A percentile compares a stretch with the other conserved stretches of the same genome.
Evolutionary conservation across 1,284 basidiomycete species (phyloP).

Genomic region (Microstroma glucosiphilum): DNA sequence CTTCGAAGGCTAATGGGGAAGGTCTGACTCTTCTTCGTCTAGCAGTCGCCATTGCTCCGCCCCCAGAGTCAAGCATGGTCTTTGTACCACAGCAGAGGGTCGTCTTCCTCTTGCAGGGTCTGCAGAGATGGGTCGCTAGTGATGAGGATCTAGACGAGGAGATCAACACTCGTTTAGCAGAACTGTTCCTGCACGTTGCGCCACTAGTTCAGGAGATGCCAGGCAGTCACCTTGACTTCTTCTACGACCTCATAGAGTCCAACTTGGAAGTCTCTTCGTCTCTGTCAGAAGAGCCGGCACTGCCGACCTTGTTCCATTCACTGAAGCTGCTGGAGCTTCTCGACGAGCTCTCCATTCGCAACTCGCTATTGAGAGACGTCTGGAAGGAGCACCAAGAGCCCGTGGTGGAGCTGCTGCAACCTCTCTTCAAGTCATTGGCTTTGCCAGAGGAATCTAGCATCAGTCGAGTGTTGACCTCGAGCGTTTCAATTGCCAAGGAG

Average conservation of each 20-base stretch:
- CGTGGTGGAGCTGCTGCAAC: conserved; percentile 60
- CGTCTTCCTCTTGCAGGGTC: conserved; percentile 79
- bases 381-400: conserved; percentile 63
- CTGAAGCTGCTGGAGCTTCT: conserved; percentile 65
- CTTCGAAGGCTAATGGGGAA: conserved; percentile 61
- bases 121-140: conserved; percentile 74
- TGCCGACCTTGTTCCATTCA: conserved; percentile 65
- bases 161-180: conserved; percentile 68
- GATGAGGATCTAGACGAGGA: conserved; percentile 66
- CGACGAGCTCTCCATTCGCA: conserved; percentile 65
- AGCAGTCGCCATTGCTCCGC: conserved; percentile 71
- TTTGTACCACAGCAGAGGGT: conserved; percentile 72
- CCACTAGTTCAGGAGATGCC: conserved; percentile 81
- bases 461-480: conserved; percentile 57
- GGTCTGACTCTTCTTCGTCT: conserved; percentile 67
- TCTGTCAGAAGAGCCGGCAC: conserved; percentile 60
- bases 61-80: conserved; percentile 71
- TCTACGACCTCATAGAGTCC: conserved; percentile 81
- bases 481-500: conserved; percentile 56
- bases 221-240: conserved; percentile 84
- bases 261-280: conserved; percentile 70
- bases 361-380: conserved; percentile 63
- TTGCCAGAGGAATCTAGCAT: conserved; percentile 43
- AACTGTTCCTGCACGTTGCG: conserved; percentile 69
- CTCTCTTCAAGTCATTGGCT: conserved; percentile 57